Evolutionary conservation across 1,139 yeast genomes (phyloP), one percentile per base, ranked within the genome.

Genomic region (Yamadazyma diddensiae): DNA sequence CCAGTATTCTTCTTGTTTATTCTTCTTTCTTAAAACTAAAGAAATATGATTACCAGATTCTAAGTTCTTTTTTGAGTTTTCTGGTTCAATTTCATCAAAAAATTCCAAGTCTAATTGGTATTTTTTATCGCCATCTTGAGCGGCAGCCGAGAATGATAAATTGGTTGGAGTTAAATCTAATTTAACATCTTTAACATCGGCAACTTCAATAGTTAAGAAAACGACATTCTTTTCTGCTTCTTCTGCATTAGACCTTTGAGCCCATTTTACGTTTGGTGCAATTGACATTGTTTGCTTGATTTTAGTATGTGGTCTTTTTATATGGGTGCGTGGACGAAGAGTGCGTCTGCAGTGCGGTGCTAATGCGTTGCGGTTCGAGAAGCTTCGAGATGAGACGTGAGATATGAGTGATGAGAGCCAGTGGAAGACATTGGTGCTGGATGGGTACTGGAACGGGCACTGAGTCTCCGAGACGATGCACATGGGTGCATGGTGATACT

Each of bases 161-260:
- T 59, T 53, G 6, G 73, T 65, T n/a, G 79, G 50, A 17, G 84
- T 77, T 41, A 90, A 67, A 33, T 79, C 77, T 37, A 87, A 62
- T 41, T 78, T 69, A 29, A 83, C 76, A 41, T 79, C 65, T 36
- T 64, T 70, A 26, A 90, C 78, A 55, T 90, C 95, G 28, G 79
- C 73, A 23, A 86, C 78, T 41, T 77, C 73, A 42, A 92, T 73
- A 0, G 95, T 88, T 39, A 92, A 61, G 55, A 73, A 83, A 30
- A 92, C 52, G 26, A 87, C 55, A 59, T 92, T 92, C 62, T 85
- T 88, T 26, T 77, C 68, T 11, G 76, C 75, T 24, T 81, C 95
- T 5, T 70, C 62, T 14, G 71, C 81, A 53, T 71, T 79, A 32
- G 96, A 87, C 63, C 98, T 85, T 67, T 92, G 98, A 15, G 98